These are phyloP conservation scores for Cyclotella sp. DNA, from an alignment of 108 stramenopile genomes.

Conservation along the genomic window DNA sequence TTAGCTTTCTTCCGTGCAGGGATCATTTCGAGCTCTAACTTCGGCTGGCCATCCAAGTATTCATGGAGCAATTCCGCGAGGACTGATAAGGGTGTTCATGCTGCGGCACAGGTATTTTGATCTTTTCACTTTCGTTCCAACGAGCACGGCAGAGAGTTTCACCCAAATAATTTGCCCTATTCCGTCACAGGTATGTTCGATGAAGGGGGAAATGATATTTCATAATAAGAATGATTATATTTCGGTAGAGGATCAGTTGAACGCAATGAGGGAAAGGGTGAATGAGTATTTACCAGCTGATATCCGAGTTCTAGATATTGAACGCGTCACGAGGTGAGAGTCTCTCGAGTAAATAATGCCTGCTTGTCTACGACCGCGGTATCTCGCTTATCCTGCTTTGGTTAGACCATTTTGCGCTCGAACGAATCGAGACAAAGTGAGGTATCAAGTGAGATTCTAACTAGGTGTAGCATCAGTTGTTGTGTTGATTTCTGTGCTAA, in stretches of 20 bases:
- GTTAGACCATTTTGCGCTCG: constrained; percentile 85
- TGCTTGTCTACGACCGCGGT: too few species aligned
- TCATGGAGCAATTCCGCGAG: constrained; percentile 94
- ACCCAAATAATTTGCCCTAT: constrained; percentile 13
- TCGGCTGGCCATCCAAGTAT: constrained; percentile 92
- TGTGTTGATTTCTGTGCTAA: background rate
- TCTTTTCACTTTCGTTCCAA: too few species aligned
- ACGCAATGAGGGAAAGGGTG: constrained; percentile 63
- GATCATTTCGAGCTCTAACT: constrained; percentile 72
- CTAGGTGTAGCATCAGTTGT: background rate
- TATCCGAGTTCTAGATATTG: constrained; percentile 85
- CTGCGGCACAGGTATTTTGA: constrained; percentile 85
- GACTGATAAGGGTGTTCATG: constrained; percentile 96
- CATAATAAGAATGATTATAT: constrained; percentile 41
- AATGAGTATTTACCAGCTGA: constrained; percentile 88
- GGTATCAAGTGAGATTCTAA: constrained; percentile 72
- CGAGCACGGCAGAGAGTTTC: too few species aligned
- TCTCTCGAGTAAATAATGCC: too few species aligned
- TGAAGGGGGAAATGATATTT: constrained; percentile 75
- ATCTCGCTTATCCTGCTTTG: too few species aligned
- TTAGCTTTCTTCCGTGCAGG: constrained; percentile 82
- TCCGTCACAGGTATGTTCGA: constrained; percentile 83
- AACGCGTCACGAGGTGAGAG: constrained; percentile 65
- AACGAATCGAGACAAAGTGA: constrained; percentile 85
- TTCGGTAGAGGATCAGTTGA: constrained; percentile 40